phyloP scores from a whole-genome alignment of 1,284 basidiomycete genomes.

The Sanguinoderma infundibulare region DNA sequence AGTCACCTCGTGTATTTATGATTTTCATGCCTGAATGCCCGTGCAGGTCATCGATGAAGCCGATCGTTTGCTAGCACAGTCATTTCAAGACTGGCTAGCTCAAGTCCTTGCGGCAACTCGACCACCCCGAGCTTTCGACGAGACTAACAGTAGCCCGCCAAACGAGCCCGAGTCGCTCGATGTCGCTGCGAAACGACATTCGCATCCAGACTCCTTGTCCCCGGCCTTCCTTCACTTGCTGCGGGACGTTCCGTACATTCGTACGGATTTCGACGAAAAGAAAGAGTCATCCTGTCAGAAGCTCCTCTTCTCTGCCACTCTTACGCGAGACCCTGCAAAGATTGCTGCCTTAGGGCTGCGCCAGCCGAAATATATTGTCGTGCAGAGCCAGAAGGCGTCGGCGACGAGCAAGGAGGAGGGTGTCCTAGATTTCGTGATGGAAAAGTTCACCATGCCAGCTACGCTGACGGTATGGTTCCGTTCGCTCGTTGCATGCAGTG shows the following conservation, averaged over 20 bases:
- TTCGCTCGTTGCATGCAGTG: neutral
- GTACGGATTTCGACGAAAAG: conserved; percentile 57
- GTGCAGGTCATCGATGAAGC: conserved; percentile 95
- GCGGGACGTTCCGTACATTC: conserved; percentile 40
- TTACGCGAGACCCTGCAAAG: conserved; percentile 93
- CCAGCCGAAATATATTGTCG: conserved; percentile 88
- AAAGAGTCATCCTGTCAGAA: conserved; percentile 85
- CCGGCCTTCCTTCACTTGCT: conserved; percentile 60
- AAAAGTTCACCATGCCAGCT: conserved; percentile 84
- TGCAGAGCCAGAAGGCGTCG: conserved; percentile 51
- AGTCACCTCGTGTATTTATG: conserved; percentile 11
- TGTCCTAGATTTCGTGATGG: conserved; percentile 62
- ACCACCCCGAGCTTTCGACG: conserved; percentile 41
- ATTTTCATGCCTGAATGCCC: neutral
- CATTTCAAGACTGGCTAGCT: conserved; percentile 94
- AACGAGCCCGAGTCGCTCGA: neutral
- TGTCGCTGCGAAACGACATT: conserved; percentile 9
- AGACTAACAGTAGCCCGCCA: neutral
- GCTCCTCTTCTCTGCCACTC: conserved; percentile 94
- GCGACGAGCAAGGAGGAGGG: conserved; percentile 40
- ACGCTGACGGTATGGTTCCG: conserved; percentile 63
- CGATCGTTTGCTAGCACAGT: conserved; percentile 92
- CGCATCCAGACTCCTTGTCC: conserved; percentile 57
- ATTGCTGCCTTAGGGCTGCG: conserved; percentile 83
- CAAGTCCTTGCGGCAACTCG: conserved; percentile 78